Conservation (phyloP, 768 basidiomycete species). For the Psilocybe cubensis region DNA sequence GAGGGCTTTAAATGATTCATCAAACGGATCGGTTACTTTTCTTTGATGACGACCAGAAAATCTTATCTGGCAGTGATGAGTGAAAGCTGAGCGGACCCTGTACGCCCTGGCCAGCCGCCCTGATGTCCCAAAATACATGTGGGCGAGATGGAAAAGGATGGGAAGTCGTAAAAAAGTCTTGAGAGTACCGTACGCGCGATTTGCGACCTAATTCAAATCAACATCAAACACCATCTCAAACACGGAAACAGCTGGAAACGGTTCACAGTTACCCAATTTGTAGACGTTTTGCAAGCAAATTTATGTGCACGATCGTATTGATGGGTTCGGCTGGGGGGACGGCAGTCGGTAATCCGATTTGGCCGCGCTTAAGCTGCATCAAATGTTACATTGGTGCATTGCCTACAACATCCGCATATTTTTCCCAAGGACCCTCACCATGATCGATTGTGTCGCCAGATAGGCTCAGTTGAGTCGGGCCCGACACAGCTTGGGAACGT, state of each 20-base stretch:
- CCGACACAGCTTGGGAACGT: not conserved
- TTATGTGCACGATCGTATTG: too few relatives aligned
- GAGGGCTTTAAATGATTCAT: not conserved
- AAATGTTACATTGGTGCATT: not conserved
- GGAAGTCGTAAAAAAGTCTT: not conserved
- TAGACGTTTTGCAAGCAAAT: not conserved
- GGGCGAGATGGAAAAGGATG: not conserved
- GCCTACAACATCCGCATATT: not conserved
- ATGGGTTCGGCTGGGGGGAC: too few relatives aligned
- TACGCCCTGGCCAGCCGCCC: not conserved
- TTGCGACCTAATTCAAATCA: not conserved
- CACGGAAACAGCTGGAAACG: not conserved
- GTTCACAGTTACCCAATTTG: not conserved
- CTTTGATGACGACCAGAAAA: not conserved
- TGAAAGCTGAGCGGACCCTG: not conserved
- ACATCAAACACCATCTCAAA: not conserved
- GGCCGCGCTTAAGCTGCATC: not conserved
- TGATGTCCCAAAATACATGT: not conserved
- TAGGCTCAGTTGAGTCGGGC: not conserved
- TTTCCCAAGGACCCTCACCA: not conserved
- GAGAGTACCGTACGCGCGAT: not conserved
- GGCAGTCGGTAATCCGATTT: not conserved
- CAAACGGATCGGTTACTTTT: not conserved
- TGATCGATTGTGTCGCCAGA: not conserved
- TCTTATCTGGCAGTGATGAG: not conserved